Percentiles rank a stretch among this genome's conserved stretches.
Conservation (phyloP, 1,139 yeast genomes). For the Suhomyces yuchorum region DNA sequence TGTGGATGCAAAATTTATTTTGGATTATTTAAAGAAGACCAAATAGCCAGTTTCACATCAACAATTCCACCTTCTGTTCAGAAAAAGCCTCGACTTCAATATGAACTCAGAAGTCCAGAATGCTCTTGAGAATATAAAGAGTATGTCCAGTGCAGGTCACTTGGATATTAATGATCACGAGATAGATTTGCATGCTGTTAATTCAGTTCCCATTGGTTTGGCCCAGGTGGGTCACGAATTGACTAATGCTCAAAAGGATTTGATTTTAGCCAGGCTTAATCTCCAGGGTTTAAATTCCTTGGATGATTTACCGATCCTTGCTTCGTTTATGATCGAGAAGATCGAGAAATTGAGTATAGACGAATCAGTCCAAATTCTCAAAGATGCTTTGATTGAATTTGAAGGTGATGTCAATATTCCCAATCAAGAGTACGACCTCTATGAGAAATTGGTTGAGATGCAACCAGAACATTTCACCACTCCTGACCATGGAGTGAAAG, state of each 20-base stretch:
- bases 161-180: constrained; percentile 13
- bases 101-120: constrained; percentile 4
- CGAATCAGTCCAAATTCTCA: constrained; percentile 26
- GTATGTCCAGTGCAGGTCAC: constrained; percentile 12
- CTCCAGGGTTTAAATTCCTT: constrained; percentile 27
- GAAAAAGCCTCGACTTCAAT: background rate
- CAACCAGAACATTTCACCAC: constrained; percentile 19
- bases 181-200: constrained; percentile 17
- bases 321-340: constrained; percentile 34
- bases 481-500: constrained; percentile 8
- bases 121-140: constrained; percentile 6
- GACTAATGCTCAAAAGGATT: constrained; percentile 25
- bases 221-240: constrained; percentile 26
- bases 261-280: constrained; percentile 28
- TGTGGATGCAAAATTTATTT: background rate
- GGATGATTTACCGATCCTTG: constrained; percentile 31
- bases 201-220: constrained; percentile 26
- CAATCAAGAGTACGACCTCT: constrained; percentile 16
- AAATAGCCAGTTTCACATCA: background rate
- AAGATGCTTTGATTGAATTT: constrained; percentile 22
- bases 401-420: constrained; percentile 27
- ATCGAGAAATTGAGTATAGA: constrained; percentile 23
- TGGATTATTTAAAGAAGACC: background rate
- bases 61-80: background rate
- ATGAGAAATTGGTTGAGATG: constrained; percentile 9